Evolutionary conservation across 2,329 filamentous ascomycete species (phyloP).

Genomic region (Alternaria gansuensis): DNA sequence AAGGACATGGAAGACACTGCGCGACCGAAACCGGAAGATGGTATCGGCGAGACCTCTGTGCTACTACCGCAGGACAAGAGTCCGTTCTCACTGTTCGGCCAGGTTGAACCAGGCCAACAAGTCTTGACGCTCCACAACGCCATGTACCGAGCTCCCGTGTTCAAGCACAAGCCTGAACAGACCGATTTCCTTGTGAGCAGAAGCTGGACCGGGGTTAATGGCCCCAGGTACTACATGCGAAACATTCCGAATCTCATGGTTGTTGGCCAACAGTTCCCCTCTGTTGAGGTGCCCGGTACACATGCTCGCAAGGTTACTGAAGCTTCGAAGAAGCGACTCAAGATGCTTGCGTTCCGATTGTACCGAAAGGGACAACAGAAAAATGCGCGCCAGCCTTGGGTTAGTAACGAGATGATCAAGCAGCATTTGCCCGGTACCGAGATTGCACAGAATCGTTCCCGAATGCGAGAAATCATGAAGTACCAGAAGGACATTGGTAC

Average conservation of each 20-base stretch:
- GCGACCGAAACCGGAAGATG: conserved; percentile 74
- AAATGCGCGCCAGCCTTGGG: conserved; percentile 77
- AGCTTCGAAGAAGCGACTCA: conserved; percentile 94
- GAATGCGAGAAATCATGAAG: conserved; percentile 93
- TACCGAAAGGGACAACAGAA: conserved; percentile 77
- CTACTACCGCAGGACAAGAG: conserved; percentile 93
- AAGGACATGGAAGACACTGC: conserved; percentile 78
- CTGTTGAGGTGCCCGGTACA: conserved; percentile 89
- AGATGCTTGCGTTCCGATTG: conserved; percentile 92
- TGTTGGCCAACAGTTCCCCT: conserved; percentile 92
- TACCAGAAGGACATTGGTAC: conserved; percentile 89
- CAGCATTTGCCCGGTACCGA: conserved; percentile 89
- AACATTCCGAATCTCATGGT: conserved; percentile 91
- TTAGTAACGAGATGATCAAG: conserved; percentile 71
- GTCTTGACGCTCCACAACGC: conserved; percentile 92
- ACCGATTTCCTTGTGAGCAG: conserved; percentile 90
- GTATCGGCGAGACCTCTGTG: conserved; percentile 84
- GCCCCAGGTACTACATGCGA: conserved; percentile 81
- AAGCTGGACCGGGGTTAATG: conserved; percentile 79
- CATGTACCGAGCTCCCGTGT: conserved; percentile 94
- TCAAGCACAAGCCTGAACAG: conserved; percentile 78
- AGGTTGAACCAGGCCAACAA: conserved; percentile 88
- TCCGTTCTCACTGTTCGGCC: conserved; percentile 93
- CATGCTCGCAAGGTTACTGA: conserved; percentile 96
- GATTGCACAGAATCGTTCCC: conserved; percentile 94